A percentile compares a stretch with the other conserved stretches of the same genome.
These are phyloP conservation scores for Urtica urens DNA, from an alignment of 306 rosid genomes.

Conservation along the genomic window DNA sequence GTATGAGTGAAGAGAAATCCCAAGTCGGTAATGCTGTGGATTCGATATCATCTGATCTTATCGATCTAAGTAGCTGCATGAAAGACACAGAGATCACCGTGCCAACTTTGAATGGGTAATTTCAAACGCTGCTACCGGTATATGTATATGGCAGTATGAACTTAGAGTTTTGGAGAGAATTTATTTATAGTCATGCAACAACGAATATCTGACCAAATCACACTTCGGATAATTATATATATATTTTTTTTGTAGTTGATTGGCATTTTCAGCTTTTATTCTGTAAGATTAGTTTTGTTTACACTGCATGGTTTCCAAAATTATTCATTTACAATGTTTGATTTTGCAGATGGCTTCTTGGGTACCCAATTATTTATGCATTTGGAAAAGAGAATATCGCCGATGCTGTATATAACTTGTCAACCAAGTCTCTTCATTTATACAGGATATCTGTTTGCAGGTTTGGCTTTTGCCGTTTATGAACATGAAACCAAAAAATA, in stretches of 20 bases:
- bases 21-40: constrained; percentile 6
- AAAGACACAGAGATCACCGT: constrained; percentile 51
- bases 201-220: no score
- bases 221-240: no score
- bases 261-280: background rate
- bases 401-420: constrained; percentile 60
- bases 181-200: no score
- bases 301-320: background rate
- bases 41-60: constrained; percentile 32
- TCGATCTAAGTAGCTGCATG: constrained; percentile 73
- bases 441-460: constrained; percentile 59
- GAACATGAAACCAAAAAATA: background rate
- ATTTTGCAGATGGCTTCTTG: constrained; percentile 84
- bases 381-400: constrained; percentile 60
- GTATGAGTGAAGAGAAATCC: constrained; percentile 11
- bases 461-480: constrained; percentile 28
- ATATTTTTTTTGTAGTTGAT: background rate
- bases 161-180: no score
- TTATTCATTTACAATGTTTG: background rate
- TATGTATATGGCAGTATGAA: no score
- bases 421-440: constrained; percentile 65
- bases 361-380: constrained; percentile 72
- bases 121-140: background rate
- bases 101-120: constrained; percentile 87
- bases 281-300: background rate